Percentiles rank a stretch among this genome's conserved stretches.
phyloP scores from a whole-genome alignment of 345 rosid species.

The Punica granatum region DNA sequence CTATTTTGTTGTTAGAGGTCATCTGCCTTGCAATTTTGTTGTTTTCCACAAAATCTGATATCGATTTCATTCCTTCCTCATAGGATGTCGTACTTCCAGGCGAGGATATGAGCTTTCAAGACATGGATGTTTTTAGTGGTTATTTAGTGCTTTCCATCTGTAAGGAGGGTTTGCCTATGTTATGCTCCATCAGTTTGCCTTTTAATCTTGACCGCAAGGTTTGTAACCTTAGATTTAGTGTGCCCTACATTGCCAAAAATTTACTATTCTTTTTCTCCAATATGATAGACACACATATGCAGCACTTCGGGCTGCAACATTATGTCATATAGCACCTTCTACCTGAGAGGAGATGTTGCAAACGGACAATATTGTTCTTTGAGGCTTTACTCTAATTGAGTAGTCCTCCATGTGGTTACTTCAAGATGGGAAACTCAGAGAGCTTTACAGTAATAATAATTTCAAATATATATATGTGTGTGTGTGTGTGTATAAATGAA shows the following conservation, averaged over 20 bases:
- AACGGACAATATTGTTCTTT: neutral
- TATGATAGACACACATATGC: neutral
- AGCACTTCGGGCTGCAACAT: neutral
- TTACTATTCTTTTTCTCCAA: neutral
- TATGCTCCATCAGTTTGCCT: conserved; percentile 71
- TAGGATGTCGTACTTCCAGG: conserved; percentile 62
- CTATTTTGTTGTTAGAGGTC: neutral
- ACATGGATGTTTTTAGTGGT: conserved; percentile 74
- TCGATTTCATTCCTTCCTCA: neutral
- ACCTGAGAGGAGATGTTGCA: neutral
- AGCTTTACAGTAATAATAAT: no score
- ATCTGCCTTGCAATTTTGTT: neutral
- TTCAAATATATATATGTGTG: no score
- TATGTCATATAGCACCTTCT: neutral
- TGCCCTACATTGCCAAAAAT: neutral
- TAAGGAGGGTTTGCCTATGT: conserved; percentile 46
- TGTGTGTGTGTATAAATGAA: no score
- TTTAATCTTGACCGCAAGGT: conserved; percentile 43
- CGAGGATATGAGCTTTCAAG: conserved; percentile 55
- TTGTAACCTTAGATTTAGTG: neutral
- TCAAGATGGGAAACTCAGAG: no score
- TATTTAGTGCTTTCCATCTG: conserved; percentile 60
- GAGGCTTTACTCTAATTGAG: no score
- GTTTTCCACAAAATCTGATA: neutral
- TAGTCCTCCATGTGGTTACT: no score